phyloP scores from a whole-genome alignment of 768 basidiomycete species.

The Cystofilobasidium bisporidii region DNA sequence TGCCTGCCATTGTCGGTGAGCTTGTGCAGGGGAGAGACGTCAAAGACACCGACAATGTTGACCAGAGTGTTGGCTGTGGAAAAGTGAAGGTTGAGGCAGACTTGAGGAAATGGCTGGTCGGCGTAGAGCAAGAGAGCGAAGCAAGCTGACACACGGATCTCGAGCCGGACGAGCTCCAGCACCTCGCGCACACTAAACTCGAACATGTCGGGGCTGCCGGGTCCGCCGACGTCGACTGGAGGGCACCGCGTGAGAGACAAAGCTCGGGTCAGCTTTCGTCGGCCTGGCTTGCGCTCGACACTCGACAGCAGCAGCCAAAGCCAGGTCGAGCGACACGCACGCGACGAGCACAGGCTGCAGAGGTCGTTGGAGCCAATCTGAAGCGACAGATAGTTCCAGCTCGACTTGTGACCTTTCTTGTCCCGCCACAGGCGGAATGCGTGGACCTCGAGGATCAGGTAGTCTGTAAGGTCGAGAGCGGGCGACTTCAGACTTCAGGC shows the following conservation, averaged over 20 bases:
- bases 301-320: not conserved
- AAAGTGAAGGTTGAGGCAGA: no score
- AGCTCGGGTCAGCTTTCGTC: not conserved
- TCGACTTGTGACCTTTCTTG: no score
- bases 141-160: conserved; percentile 23
- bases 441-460: conserved; percentile 17
- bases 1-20: conserved; percentile 17
- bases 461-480: conserved; percentile 12
- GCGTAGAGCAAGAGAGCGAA: no score
- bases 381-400: conserved; percentile 17
- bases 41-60: conserved; percentile 28
- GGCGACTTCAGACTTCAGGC: no score
- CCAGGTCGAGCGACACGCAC: not conserved
- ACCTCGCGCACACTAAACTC: conserved; percentile 16
- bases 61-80: conserved; percentile 22
- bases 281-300: no score
- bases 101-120: no score
- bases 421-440: not conserved
- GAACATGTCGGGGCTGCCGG: conserved; percentile 18
- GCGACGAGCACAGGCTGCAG: not conserved
- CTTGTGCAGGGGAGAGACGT: conserved; percentile 21
- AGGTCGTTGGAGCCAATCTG: conserved; percentile 27
- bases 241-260: not conserved
- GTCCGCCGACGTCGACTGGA: conserved; percentile 14
- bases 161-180: conserved; percentile 21